phyloP scores from a whole-genome alignment of 2,329 filamentous ascomycete species.

The Neofusicoccum cordaticola region DNA sequence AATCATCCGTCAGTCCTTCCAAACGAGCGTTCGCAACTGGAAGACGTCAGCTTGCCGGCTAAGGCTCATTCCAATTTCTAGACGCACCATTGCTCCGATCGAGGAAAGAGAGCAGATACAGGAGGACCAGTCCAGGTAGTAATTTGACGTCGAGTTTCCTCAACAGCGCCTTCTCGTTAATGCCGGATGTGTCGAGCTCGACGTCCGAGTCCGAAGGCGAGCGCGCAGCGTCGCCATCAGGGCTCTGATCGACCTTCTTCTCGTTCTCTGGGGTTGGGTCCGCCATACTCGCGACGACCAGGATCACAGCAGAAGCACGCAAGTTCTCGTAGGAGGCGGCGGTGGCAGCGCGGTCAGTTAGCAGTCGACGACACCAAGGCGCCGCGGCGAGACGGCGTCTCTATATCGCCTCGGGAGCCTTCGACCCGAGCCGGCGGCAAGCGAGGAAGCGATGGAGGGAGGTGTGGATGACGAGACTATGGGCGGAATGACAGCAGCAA shows the following conservation, averaged over 20 bases:
- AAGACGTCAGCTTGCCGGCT: neutral
- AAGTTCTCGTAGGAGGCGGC: neutral
- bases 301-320: neutral
- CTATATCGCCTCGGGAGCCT: neutral
- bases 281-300: neutral
- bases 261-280: neutral
- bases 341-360: too few species aligned
- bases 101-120: constrained; percentile 41
- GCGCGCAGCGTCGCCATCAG: neutral
- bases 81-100: constrained; percentile 36
- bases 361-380: neutral
- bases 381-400: too few species aligned
- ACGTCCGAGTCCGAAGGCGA: neutral
- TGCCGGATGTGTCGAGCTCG: constrained; percentile 24
- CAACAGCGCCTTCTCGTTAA: constrained; percentile 58
- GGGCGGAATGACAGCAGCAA: neutral
- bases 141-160: constrained; percentile 52
- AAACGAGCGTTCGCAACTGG: constrained; percentile 47
- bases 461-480: neutral
- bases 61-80: neutral
- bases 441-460: neutral
- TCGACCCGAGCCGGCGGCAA: neutral
- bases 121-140: constrained; percentile 41
- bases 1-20: constrained; percentile 32
- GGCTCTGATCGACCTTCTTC: neutral